Percentiles rank a stretch among this genome's conserved stretches.
These are phyloP conservation scores for Rhynchosporium agropyri DNA, from an alignment of 2,329 filamentous ascomycete species.

Conservation along the genomic window DNA sequence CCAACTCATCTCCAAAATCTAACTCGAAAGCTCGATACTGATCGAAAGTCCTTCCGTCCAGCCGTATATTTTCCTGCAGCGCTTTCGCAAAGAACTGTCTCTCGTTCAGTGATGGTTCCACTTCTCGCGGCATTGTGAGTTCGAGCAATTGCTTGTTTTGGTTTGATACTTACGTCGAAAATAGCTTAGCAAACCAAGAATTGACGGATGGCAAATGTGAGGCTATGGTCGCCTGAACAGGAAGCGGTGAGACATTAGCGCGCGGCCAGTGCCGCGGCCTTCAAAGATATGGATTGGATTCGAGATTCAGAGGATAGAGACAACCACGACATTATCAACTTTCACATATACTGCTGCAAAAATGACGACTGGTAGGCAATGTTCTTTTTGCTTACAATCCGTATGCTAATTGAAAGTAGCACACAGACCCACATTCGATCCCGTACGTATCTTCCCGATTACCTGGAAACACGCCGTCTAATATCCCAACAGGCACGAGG, in stretches of 20 bases:
- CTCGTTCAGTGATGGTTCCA: conserved; percentile 86
- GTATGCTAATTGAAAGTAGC: conserved; percentile 49
- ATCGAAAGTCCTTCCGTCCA: conserved; percentile 83
- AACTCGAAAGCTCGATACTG: conserved; percentile 78
- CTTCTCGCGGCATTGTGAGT: conserved; percentile 80
- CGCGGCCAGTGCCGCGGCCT: conserved; percentile 9
- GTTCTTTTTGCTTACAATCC: neutral
- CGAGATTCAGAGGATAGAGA: neutral
- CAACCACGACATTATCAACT: conserved; percentile 4
- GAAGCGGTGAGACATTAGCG: conserved; percentile 12
- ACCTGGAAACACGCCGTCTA: conserved; percentile 15
- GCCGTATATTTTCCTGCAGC: conserved; percentile 75
- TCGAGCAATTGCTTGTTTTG: neutral
- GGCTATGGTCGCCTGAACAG: conserved; percentile 1
- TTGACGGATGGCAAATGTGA: conserved; percentile 10
- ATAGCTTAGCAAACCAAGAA: conserved; percentile 3
- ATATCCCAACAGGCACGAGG: conserved; percentile 69
- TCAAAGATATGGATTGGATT: conserved; percentile 12
- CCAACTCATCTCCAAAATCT: conserved; percentile 87
- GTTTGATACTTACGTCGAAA: neutral
- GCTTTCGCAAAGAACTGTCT: conserved; percentile 83
- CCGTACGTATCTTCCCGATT: conserved; percentile 56
- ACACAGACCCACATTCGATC: conserved; percentile 92
- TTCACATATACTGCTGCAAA: conserved; percentile 20
- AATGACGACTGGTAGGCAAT: conserved; percentile 54